Conservation (phyloP, 1,284 basidiomycete species). For the Naganishia cerealis region DNA sequence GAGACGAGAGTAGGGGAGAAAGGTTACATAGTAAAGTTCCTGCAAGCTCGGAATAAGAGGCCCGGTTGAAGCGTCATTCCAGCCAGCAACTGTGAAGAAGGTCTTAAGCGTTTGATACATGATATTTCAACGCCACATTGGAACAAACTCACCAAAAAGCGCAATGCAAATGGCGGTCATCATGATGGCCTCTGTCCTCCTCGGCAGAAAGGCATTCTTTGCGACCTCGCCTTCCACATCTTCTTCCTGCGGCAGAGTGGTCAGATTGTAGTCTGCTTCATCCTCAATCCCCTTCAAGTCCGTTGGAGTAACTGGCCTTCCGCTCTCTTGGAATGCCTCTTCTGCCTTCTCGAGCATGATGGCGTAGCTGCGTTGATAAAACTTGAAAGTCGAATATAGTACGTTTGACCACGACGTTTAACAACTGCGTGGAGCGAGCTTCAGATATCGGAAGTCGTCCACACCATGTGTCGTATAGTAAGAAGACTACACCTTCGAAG, state of each 20-base stretch:
- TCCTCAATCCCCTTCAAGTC: not conserved
- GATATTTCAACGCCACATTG: constrained; percentile 33
- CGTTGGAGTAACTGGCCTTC: not conserved
- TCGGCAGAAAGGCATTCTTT: constrained; percentile 19
- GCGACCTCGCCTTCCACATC: not conserved
- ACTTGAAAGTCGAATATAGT: no score
- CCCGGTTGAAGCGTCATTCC: constrained; percentile 65
- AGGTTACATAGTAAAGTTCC: constrained; percentile 52
- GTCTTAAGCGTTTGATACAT: constrained; percentile 38
- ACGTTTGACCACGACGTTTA: no score
- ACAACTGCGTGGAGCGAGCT: no score
- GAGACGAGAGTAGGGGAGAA: not conserved
- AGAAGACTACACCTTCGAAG: no score
- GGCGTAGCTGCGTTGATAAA: not conserved
- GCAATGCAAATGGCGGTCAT: constrained; percentile 23
- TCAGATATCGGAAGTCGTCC: no score
- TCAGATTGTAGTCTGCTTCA: constrained; percentile 8
- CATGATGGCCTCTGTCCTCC: constrained; percentile 16
- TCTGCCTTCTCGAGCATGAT: not conserved
- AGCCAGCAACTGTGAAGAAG: constrained; percentile 55
- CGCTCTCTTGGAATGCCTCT: not conserved
- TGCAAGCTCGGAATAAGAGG: constrained; percentile 64
- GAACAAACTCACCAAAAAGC: constrained; percentile 16
- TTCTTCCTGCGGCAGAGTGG: not conserved
- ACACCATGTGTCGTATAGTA: no score